Conservation (phyloP, 2,329 filamentous ascomycete genomes). For the Nothophoma quercina region DNA sequence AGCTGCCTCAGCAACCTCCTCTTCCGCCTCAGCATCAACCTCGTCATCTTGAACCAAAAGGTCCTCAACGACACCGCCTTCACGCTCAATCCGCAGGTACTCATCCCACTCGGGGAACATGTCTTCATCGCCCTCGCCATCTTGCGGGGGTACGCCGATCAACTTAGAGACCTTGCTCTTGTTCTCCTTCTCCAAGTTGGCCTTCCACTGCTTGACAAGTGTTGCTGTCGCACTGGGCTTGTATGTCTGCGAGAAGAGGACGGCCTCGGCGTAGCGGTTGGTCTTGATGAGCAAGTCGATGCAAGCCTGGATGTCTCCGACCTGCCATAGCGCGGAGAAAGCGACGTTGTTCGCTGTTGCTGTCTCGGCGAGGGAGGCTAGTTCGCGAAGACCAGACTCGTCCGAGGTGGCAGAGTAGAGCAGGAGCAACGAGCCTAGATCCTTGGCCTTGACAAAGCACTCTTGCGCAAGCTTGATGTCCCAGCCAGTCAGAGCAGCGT, state of each 20-base stretch:
- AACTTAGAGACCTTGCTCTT: constrained; percentile 85
- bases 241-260: constrained; percentile 93
- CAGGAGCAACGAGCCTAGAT: constrained; percentile 86
- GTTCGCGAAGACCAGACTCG: constrained; percentile 72
- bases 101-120: constrained; percentile 97
- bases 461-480: constrained; percentile 87
- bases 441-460: constrained; percentile 90
- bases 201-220: constrained; percentile 82
- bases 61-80: constrained; percentile 63
- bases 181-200: constrained; percentile 79
- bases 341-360: constrained; percentile 89
- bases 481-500: constrained; percentile 87
- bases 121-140: constrained; percentile 71
- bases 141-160: constrained; percentile 77
- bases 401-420: constrained; percentile 88
- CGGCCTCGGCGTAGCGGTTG: constrained; percentile 81
- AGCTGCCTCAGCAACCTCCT: constrained; percentile 42
- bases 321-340: constrained; percentile 88
- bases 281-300: constrained; percentile 81
- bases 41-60: constrained; percentile 41
- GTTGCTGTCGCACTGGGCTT: constrained; percentile 78
- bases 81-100: constrained; percentile 80
- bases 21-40: constrained; percentile 43
- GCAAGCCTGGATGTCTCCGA: constrained; percentile 83
- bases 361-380: constrained; percentile 78